phyloP scores from a whole-genome alignment of 148 eudicot genomes.

The Simmondsia chinensis region DNA sequence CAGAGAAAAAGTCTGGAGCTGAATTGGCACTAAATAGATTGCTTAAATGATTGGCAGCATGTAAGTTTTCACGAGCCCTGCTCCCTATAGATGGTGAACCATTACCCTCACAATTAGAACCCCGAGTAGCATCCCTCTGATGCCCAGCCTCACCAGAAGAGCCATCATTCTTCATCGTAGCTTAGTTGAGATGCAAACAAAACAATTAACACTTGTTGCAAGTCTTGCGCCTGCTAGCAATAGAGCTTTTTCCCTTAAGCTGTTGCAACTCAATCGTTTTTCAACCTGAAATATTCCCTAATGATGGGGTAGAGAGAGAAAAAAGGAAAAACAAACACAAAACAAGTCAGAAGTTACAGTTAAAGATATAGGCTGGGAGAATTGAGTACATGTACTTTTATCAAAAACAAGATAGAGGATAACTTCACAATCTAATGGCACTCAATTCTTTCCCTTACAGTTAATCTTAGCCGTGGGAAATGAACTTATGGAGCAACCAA shows the following conservation, averaged over 20 bases:
- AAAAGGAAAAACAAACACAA: too few relatives aligned
- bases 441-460: too few relatives aligned
- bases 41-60: constrained; percentile 18
- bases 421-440: too few relatives aligned
- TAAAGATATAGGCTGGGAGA: too few relatives aligned
- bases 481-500: too few relatives aligned
- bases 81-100: constrained; percentile 7
- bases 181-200: constrained; percentile 25
- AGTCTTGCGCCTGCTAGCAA: not conserved
- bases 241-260: not conserved
- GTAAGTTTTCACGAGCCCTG: constrained; percentile 6
- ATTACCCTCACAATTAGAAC: constrained; percentile 16
- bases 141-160: constrained; percentile 27
- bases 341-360: too few relatives aligned
- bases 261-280: too few relatives aligned
- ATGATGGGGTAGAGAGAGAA: too few relatives aligned
- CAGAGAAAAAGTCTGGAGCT: constrained; percentile 15
- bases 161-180: constrained; percentile 30
- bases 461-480: too few relatives aligned
- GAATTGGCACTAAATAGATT: constrained; percentile 15
- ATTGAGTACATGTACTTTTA: too few relatives aligned
- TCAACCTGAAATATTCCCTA: too few relatives aligned
- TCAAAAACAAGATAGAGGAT: too few relatives aligned
- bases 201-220: not conserved
- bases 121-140: constrained; percentile 18